Evolutionary conservation across 495 filamentous ascomycete genomes (phyloP).

Genomic region (Wilcoxina mikolae): DNA sequence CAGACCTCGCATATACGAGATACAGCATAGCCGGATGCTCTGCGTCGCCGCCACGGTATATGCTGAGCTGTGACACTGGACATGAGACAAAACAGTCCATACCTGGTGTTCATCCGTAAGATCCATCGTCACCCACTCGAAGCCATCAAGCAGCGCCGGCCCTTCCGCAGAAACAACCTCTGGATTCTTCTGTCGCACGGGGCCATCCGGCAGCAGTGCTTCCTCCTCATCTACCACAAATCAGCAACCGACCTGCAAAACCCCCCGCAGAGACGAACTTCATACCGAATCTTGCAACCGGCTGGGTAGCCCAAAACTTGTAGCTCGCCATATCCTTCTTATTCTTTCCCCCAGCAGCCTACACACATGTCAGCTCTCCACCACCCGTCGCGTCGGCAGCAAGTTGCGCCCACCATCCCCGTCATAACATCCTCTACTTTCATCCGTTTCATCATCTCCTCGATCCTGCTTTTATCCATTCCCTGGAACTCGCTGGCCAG

Average conservation of each 20-base stretch:
- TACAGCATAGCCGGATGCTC: no score
- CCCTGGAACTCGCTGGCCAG: constrained; percentile 40
- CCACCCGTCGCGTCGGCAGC: neutral
- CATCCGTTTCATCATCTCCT: constrained; percentile 53
- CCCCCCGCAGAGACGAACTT: neutral
- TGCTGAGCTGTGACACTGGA: no score
- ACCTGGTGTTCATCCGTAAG: constrained; percentile 49
- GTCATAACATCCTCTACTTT: constrained; percentile 68
- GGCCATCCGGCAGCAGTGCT: constrained; percentile 34
- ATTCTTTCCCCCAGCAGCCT: constrained; percentile 58
- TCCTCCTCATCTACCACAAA: constrained; percentile 21
- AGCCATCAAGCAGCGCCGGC: constrained; percentile 49
- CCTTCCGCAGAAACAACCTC: constrained; percentile 60
- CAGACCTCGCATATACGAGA: no score
- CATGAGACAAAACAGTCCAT: neutral
- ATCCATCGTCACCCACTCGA: constrained; percentile 90
- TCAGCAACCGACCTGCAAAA: constrained; percentile 4
- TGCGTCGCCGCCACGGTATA: no score
- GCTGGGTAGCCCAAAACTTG: constrained; percentile 97
- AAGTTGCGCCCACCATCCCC: constrained; percentile 46
- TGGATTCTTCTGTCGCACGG: constrained; percentile 48
- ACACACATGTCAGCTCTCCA: neutral
- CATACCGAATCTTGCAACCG: constrained; percentile 66
- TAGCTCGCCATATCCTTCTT: constrained; percentile 90
- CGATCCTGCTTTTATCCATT: constrained; percentile 28